Percentiles rank a stretch among this genome's conserved stretches.
These are phyloP conservation scores for Basipetospora sp. DNA, from an alignment of 2,329 filamentous ascomycete species.

Conservation along the genomic window DNA sequence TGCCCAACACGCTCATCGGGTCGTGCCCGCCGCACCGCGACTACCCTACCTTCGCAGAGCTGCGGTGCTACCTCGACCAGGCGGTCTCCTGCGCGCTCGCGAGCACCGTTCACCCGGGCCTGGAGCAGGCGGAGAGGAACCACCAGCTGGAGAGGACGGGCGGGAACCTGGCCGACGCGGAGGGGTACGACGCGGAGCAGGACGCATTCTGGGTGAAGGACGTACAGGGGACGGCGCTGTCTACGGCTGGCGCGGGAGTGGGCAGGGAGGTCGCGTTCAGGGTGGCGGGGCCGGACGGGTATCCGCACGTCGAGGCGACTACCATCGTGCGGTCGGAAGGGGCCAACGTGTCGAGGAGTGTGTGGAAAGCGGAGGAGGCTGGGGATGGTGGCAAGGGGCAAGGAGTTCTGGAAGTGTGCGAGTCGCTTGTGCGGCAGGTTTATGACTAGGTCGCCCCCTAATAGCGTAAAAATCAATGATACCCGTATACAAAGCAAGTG, in stretches of 20 bases:
- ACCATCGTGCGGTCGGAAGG: slow-evolving; percentile 1
- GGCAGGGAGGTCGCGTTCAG: slow-evolving; percentile 3
- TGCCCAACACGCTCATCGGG: slow-evolving; percentile 18
- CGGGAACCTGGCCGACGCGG: neutral
- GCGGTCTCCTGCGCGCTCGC: slow-evolving; percentile 27
- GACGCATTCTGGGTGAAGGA: slow-evolving; percentile 4
- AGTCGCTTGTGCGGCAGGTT: neutral
- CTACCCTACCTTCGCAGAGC: slow-evolving; percentile 29
- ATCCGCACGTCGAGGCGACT: slow-evolving; percentile 1
- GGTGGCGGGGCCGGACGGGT: neutral
- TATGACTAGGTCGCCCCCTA: neutral
- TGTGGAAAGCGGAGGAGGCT: neutral
- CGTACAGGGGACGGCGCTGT: neutral
- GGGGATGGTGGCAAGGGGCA: neutral
- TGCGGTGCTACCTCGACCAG: slow-evolving; percentile 31
- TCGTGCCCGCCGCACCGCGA: slow-evolving; percentile 29
- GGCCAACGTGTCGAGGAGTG: neutral
- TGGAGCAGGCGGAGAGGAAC: slow-evolving; percentile 16
- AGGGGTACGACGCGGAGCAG: slow-evolving; percentile 1
- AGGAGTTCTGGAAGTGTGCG: slow-evolving; percentile 2
- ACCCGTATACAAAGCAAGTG: too few relatives aligned
- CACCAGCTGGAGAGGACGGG: neutral
- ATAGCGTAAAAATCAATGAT: too few relatives aligned
- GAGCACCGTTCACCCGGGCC: slow-evolving; percentile 18
- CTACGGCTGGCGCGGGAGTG: neutral